Conservation (phyloP, 495 filamentous ascomycete genomes). For the Podospora australis region DNA sequence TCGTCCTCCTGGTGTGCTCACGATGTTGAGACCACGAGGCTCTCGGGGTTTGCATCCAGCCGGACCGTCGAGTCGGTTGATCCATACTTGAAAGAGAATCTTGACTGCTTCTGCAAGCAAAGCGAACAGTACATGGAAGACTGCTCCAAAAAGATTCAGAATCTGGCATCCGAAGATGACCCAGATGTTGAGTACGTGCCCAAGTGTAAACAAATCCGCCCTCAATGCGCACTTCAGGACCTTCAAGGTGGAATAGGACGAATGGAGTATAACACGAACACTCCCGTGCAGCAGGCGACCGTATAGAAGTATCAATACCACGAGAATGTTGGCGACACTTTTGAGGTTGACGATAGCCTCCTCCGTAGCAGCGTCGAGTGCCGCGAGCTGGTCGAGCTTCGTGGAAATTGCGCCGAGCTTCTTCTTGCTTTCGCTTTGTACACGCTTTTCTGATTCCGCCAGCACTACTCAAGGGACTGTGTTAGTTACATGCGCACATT, state of each 20-base stretch:
- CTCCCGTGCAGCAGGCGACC: background rate
- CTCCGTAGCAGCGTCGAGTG: background rate
- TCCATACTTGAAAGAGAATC: background rate
- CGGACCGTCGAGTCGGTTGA: background rate
- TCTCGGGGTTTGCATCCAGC: background rate
- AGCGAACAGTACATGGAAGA: background rate
- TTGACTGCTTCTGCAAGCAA: background rate
- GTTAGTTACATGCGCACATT: too few species aligned
- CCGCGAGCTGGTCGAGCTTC: background rate
- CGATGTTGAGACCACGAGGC: background rate
- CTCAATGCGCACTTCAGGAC: background rate
- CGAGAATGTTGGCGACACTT: background rate
- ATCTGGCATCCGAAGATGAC: background rate
- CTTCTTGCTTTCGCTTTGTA: too few species aligned
- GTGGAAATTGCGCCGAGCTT: background rate
- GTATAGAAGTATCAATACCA: background rate
- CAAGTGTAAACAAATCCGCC: slow-evolving; percentile 1
- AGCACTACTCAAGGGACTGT: too few species aligned
- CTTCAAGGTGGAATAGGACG: background rate
- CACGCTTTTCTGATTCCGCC: too few species aligned
- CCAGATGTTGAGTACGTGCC: slow-evolving; percentile 1
- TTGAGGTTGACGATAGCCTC: background rate
- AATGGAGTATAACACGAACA: background rate
- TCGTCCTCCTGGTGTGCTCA: background rate
- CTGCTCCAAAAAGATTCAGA: background rate